phyloP scores from a whole-genome alignment of 176 grass and related monocot genomes.

The Calamus simplicifolius region DNA sequence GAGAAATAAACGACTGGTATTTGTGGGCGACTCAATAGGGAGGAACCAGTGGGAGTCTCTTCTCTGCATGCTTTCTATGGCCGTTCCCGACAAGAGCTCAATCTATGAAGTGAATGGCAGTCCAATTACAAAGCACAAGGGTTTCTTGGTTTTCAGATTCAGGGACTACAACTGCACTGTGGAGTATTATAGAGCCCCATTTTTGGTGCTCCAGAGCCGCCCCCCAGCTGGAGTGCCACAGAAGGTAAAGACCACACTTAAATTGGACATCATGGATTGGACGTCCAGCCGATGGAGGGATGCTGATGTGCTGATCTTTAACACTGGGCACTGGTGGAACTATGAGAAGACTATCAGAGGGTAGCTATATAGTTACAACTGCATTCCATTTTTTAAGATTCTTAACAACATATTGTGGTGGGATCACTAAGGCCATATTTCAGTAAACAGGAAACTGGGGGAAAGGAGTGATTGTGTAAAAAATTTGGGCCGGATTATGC shows the following conservation, averaged over 20 bases:
- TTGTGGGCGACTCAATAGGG: slow-evolving; percentile 87
- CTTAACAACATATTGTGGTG: too few relatives aligned
- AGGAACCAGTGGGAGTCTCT: slow-evolving; percentile 97
- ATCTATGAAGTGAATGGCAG: slow-evolving; percentile 82
- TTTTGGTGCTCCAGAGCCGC: slow-evolving; percentile 27
- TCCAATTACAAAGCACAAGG: slow-evolving; percentile 85
- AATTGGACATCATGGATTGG: slow-evolving; percentile 25
- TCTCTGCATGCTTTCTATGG: slow-evolving; percentile 68
- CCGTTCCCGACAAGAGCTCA: slow-evolving; percentile 47
- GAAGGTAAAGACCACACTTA: slow-evolving; percentile 14
- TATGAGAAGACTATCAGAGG: slow-evolving; percentile 21
- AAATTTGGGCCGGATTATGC: too few relatives aligned
- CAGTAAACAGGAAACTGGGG: too few relatives aligned
- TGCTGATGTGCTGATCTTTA: slow-evolving; percentile 52
- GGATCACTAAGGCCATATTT: too few relatives aligned
- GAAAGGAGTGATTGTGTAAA: too few relatives aligned
- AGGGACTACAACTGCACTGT: slow-evolving; percentile 46
- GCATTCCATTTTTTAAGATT: too few relatives aligned
- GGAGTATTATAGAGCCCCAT: slow-evolving; percentile 57
- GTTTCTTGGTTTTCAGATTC: slow-evolving; percentile 48
- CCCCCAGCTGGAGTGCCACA: slow-evolving; percentile 23
- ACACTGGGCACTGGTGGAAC: slow-evolving; percentile 66
- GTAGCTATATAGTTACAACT: slow-evolving; percentile 10
- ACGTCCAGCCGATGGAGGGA: slow-evolving; percentile 34
- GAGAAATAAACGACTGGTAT: slow-evolving; percentile 54